A percentile compares a stretch with the other conserved stretches of the same genome.
These are phyloP conservation scores for Metschnikowia baotianmanensis DNA, from an alignment of 805 yeast genomes.

Conservation along the genomic window DNA sequence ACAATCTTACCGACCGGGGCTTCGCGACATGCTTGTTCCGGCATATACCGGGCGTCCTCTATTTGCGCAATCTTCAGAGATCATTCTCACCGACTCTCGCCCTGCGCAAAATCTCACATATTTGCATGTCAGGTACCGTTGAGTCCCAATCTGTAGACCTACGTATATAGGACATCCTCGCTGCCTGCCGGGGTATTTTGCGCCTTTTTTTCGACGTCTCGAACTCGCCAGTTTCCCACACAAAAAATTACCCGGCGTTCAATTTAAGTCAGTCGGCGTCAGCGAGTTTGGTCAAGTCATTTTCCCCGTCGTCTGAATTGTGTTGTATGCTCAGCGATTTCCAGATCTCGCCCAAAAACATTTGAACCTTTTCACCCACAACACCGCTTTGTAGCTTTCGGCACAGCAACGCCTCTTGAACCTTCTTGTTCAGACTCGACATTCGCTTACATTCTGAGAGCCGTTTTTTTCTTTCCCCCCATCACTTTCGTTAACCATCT, in stretches of 20 bases:
- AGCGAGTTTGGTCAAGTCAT: no score
- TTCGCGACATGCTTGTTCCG: slow-evolving; percentile 5
- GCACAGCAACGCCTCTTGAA: not conserved
- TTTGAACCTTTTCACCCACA: not conserved
- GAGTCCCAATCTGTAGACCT: slow-evolving; percentile 1
- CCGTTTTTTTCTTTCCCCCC: no score
- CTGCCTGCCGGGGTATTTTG: slow-evolving; percentile 6
- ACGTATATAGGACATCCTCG: slow-evolving; percentile 9
- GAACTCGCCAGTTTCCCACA: not conserved
- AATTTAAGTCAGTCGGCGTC: no score
- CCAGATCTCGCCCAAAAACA: not conserved
- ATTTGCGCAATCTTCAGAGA: slow-evolving; percentile 11
- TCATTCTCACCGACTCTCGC: slow-evolving; percentile 6
- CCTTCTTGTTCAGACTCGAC: not conserved
- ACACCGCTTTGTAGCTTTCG: slow-evolving; percentile 3
- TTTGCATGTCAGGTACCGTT: slow-evolving; percentile 14
- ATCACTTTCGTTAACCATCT: not conserved
- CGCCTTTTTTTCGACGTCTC: slow-evolving; percentile 1
- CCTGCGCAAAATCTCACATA: slow-evolving; percentile 14
- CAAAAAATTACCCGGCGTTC: no score
- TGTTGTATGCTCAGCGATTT: not conserved
- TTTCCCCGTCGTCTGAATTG: no score
- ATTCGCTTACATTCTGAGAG: not conserved
- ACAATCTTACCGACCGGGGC: not conserved
- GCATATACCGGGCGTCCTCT: slow-evolving; percentile 3